Evolutionary conservation across 2,329 filamentous ascomycete genomes (phyloP).

Genomic region (Diaporthe humulicola): DNA sequence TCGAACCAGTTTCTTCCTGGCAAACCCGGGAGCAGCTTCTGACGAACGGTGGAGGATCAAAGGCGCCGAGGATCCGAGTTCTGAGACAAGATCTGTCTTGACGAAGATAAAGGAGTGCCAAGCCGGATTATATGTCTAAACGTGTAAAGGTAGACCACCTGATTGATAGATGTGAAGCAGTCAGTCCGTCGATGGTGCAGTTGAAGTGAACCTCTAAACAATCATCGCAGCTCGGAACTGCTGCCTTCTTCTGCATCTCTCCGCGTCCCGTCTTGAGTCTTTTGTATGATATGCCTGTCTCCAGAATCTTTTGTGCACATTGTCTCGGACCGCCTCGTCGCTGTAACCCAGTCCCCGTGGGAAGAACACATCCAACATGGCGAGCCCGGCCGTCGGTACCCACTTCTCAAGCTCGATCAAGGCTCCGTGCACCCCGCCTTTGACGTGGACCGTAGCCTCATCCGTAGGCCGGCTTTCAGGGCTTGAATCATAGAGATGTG

Average conservation of each 20-base stretch:
- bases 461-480: too few species aligned
- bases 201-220: too few species aligned
- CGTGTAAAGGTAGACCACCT: too few species aligned
- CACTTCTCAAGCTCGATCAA: conserved; percentile 42
- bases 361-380: conserved; percentile 40
- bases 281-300: conserved; percentile 35
- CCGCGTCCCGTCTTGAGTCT: not conserved
- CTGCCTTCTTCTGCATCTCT: not conserved
- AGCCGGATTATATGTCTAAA: too few species aligned
- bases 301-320: conserved; percentile 40
- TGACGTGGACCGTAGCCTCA: conserved; percentile 9
- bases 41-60: not conserved
- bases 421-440: conserved; percentile 39
- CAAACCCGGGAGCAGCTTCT: not conserved
- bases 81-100: not conserved
- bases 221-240: not conserved
- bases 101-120: not conserved
- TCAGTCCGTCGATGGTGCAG: too few species aligned
- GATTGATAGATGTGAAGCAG: too few species aligned
- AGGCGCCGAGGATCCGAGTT: not conserved
- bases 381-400: conserved; percentile 40
- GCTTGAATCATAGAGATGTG: not conserved
- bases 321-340: conserved; percentile 36
- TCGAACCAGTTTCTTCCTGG: not conserved
- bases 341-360: conserved; percentile 34